Base-by-base conservation (phyloP, 2,329 filamentous ascomycete genomes). In the Epichloe elymi region DNA sequence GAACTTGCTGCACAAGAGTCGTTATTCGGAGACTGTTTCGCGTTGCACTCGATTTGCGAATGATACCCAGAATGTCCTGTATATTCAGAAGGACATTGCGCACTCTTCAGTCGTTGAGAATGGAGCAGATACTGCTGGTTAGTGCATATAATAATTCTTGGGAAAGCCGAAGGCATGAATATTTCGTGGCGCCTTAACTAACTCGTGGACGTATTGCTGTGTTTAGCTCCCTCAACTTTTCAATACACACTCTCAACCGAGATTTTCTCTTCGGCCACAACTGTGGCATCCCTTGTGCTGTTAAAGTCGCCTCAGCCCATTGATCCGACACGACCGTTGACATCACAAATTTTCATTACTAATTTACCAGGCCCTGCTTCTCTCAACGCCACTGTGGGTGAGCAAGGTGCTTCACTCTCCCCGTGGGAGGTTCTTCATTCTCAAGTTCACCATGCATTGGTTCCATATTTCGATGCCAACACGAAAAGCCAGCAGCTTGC, bases 391-490 rank as follows among this genome's bases (percentile, higher is more conserved):
- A 72, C 78, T 48, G 75, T 80, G 54, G 76, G 82, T 58, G 82
- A 87, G 59, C 85, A 89, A 65, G 83, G 83, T 53, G 77, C 83
- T 51, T 75, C 83, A 26, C 74, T 84, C 51, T 94, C 90, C 44
- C 89, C 91, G 3, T 96, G 89, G 70, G 91, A 97, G 69, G 85
- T 91, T 60, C 75, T 98, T 55, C 89, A 96, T 70, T 88, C 91
- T 53, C 79, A 95, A 61, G 80, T 99, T 58, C 90, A 95, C 68
- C 85, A 89, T 65, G 89, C 87, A 58, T 74, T 98, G 63, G 88
- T 88, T 60, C 93, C 94, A 39, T 97, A 96, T 69, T 98, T 98
- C 65, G 91, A 99, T 73, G 91, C 90, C 60, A 94, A 89, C 66
- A 94, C 90, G 53, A 91, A 89, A 70, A 85, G 77, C 56, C 84